Base-by-base conservation (phyloP, 2,329 filamentous ascomycete genomes). In the Aspergillus floridensis region DNA sequence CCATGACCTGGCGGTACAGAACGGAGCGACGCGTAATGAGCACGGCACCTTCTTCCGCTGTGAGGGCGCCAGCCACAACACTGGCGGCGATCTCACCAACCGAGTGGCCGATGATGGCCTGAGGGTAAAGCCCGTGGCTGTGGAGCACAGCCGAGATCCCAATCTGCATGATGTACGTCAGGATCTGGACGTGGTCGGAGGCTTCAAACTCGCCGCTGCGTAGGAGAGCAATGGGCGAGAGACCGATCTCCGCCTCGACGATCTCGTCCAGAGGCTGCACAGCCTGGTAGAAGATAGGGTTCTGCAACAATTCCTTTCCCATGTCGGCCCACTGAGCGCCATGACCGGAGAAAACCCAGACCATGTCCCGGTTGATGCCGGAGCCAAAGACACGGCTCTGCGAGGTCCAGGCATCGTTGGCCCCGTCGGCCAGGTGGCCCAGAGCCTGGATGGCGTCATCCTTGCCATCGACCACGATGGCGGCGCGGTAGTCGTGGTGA, bases 331-430 rank as follows among this genome's bases (percentile, higher is more conserved):
- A 79, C 55, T 79, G 77, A 1, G 76, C 75, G 10, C 77, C 77
- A 49, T 79, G 77, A 2, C 77, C 77, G 1, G 76, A 76, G 59
- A 78, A 78, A 0, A 79, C 70, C 73, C 74, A 79, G 0, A 63
- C 59, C 4, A 62, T 51, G 21, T 61, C 55, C n/a, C 41, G 58
- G 38, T 31, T 41, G 7, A 26, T 21, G 5, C 72, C 70, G 5
- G 66, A 65, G 19, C 63, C 69, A 14, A 59, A 64, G 4, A 62
- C 21, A 7, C 58, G 50, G 35, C 58, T 51, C 48, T 63, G 58
- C 1, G 61, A 46, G 22, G 29, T 56, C 63, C 66, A 56, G 19
- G 35, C 22, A 11, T 48, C 10, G 0, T 41, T 48, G n/a, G 49
- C 32, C 5, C 32, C 32, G 14, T 35, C 32, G 11, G 32, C 32